Conservation (phyloP, 768 basidiomycete genomes). For the Phaffia tasmanica region DNA sequence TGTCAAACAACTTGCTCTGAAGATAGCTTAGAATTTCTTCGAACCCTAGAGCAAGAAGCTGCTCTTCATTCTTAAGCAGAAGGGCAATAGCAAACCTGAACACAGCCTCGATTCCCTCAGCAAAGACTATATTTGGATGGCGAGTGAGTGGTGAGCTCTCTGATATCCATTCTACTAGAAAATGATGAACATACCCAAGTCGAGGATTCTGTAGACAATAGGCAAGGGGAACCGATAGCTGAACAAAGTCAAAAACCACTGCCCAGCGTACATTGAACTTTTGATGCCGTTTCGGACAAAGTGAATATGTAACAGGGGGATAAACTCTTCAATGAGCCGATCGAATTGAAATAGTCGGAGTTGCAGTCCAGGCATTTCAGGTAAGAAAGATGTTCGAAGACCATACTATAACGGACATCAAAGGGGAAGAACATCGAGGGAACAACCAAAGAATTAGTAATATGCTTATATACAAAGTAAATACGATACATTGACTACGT, state of each 20-base stretch:
- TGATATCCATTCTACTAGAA: background rate
- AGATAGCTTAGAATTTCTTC: constrained; percentile 79
- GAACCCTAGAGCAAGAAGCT: constrained; percentile 68
- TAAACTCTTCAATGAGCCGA: constrained; percentile 77
- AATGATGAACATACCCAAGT: background rate
- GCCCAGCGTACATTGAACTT: constrained; percentile 95
- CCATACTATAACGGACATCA: constrained; percentile 49
- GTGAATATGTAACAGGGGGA: constrained; percentile 86
- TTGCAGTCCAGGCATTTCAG: constrained; percentile 97
- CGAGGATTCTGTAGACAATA: constrained; percentile 85
- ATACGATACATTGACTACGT: background rate
- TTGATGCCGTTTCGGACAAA: constrained; percentile 89
- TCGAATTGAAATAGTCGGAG: constrained; percentile 86
- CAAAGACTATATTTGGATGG: constrained; percentile 66
- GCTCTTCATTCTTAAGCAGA: constrained; percentile 75
- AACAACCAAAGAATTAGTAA: background rate
- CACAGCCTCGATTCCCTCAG: constrained; percentile 92
- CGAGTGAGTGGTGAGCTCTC: background rate
- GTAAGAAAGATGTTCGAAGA: constrained; percentile 89
- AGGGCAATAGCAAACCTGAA: constrained; percentile 87
- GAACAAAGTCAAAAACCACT: constrained; percentile 97
- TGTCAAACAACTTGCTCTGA: constrained; percentile 69
- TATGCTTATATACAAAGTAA: background rate
- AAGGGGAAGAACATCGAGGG: background rate
- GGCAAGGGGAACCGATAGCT: constrained; percentile 94